phyloP scores from a whole-genome alignment of 768 basidiomycete genomes.

The Rhizopogon sp. region DNA sequence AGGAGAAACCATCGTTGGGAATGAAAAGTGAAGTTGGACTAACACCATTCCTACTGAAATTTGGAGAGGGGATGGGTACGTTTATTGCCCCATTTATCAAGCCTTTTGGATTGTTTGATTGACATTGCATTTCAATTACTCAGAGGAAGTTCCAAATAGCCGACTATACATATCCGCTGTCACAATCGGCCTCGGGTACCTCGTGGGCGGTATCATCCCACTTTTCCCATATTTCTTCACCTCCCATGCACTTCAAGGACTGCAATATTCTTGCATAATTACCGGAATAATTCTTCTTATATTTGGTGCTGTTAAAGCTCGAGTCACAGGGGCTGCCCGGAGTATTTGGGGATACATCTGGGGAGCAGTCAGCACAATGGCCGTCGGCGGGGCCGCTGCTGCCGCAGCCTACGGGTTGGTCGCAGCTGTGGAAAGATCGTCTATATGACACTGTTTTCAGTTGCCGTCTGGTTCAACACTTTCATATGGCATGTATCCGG shows the following conservation, averaged over 20 bases:
- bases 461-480: background rate
- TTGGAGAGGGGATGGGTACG: slow-evolving; percentile 88
- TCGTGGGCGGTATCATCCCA: slow-evolving; percentile 90
- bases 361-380: slow-evolving; percentile 82
- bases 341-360: slow-evolving; percentile 69
- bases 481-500: background rate
- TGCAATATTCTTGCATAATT: slow-evolving; percentile 71
- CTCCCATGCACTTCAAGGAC: slow-evolving; percentile 55
- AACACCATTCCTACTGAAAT: slow-evolving; percentile 92
- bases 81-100: slow-evolving; percentile 6
- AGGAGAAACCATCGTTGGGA: slow-evolving; percentile 51
- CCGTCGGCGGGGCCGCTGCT: slow-evolving; percentile 89
- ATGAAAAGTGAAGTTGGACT: slow-evolving; percentile 82
- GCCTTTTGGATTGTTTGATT: background rate
- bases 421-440: slow-evolving; percentile 36
- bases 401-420: slow-evolving; percentile 65
- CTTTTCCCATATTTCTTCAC: slow-evolving; percentile 92
- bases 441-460: background rate
- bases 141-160: slow-evolving; percentile 84
- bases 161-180: slow-evolving; percentile 88
- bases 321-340: slow-evolving; percentile 75
- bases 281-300: slow-evolving; percentile 84
- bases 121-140: background rate
- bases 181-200: slow-evolving; percentile 94
- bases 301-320: slow-evolving; percentile 89